Evolutionary conservation across 192 early-diverging fungal species (phyloP), one percentile per base, ranked within the genome.

Genomic region (Coemansia sp.): DNA sequence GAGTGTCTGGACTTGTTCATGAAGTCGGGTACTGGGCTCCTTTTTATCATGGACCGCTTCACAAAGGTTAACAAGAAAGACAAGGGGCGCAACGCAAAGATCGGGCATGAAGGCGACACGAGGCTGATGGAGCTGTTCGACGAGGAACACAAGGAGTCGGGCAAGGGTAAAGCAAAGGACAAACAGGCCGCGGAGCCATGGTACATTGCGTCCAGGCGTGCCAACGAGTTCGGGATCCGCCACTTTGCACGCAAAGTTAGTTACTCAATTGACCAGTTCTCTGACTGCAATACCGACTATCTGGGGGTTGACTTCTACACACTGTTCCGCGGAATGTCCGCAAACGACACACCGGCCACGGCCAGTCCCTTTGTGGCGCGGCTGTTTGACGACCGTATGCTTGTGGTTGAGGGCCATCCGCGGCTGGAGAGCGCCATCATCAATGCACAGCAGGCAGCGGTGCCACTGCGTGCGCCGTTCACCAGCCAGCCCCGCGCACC

Each of bases 381-480:
- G 28, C 65, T 96, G 47, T 92, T 96, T 64, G 85, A 86, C 16
- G 89, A 92, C 49, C 83, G 82, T 32, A 81, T 82, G 32, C 74
- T 96, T 21, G 82, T 87, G 38, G 90, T 88, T 10, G 89, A 93
- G 71, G 86, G 86, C 27, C 94, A 95, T 72, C 94, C 92, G n/a
- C 84, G 86, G 12, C 84, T 89, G 64, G 82, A 85, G 63, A 88
- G 85, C 62, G 86, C 89, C 24, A 89, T 94, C 58, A 87, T 94
- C 26, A 84, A 87, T 12, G 92, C 92, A 3, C 89, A 94, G 74
- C 88, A 90, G 73, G 73, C 83, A 5, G 82, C 83, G 55, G 85
- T 88, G 60, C 89, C 91, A 4, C 83, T 81, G 54, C 86, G 90
- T 12, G 69, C 84, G 18, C 90, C 92, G 8, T 65, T 38, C 32